A percentile compares a stretch with the other conserved stretches of the same genome.
Conservation (phyloP, 2,329 filamentous ascomycete species). For the Cryphonectria radicalis region DNA sequence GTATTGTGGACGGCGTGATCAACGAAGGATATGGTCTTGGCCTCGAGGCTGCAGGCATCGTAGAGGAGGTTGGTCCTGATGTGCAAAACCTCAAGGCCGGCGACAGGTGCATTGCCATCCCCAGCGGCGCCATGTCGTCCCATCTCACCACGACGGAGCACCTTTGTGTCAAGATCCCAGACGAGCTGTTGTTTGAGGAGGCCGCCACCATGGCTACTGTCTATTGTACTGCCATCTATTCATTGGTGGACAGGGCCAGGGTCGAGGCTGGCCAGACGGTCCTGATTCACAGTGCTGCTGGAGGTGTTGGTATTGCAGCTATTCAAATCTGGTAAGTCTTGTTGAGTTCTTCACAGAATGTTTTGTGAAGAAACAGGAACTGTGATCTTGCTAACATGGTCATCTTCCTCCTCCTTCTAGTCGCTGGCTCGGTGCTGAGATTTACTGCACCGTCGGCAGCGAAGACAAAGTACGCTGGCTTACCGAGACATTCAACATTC, state of each 20-base stretch:
- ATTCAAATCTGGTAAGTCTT: slow-evolving; percentile 5
- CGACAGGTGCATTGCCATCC: slow-evolving; percentile 15
- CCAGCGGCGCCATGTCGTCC: slow-evolving; percentile 10
- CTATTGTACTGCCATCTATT: slow-evolving; percentile 13
- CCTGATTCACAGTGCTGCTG: slow-evolving; percentile 20
- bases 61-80: slow-evolving; percentile 23
- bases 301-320: slow-evolving; percentile 17
- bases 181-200: slow-evolving; percentile 18
- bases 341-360: not conserved
- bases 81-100: slow-evolving; percentile 17
- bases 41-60: slow-evolving; percentile 12
- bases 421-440: slow-evolving; percentile 16
- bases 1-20: slow-evolving; percentile 2
- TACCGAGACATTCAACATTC: not conserved
- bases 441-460: slow-evolving; percentile 14
- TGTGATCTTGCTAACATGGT: not conserved
- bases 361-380: not conserved
- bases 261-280: slow-evolving; percentile 15
- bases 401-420: not conserved
- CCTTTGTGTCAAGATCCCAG: slow-evolving; percentile 15
- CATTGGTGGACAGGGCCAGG: slow-evolving; percentile 9
- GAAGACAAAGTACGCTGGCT: not conserved
- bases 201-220: slow-evolving; percentile 13
- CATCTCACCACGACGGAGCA: not conserved
- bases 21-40: slow-evolving; percentile 8